Percentiles rank a stretch among this genome's conserved stretches.
Conservation (phyloP, 148 eudicot genomes). For the Vaccinium macrocarpon region DNA sequence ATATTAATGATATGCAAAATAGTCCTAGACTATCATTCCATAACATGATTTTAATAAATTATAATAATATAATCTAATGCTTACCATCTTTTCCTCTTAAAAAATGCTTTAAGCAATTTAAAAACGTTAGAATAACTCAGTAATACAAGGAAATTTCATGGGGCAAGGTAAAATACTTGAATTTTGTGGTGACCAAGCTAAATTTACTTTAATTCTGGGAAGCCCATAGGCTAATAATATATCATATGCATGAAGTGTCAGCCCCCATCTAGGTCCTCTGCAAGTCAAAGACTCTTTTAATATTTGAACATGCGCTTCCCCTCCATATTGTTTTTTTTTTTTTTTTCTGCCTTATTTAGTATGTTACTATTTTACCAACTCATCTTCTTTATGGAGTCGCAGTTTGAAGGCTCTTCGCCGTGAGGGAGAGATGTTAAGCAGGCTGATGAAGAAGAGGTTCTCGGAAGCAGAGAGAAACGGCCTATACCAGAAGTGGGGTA, state of each 20-base stretch:
- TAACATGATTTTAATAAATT: background rate
- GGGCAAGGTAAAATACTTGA: background rate
- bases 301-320: no score
- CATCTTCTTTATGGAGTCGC: conserved; percentile 21
- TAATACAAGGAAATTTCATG: no score
- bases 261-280: background rate
- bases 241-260: background rate
- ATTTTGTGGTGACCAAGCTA: background rate
- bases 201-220: background rate
- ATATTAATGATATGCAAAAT: background rate
- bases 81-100: background rate
- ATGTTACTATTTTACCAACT: background rate
- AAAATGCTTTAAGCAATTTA: background rate
- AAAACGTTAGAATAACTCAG: no score
- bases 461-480: conserved; percentile 55
- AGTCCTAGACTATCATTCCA: background rate
- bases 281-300: background rate
- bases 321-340: background rate
- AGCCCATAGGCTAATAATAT: background rate
- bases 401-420: conserved; percentile 66
- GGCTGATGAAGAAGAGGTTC: conserved; percentile 65
- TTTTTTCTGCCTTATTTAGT: no score
- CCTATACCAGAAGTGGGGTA: conserved; percentile 64
- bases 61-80: background rate
- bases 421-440: conserved; percentile 68